Base-by-base conservation (phyloP, 306 rosid species). In the Macrotyloma uniflorum region DNA sequence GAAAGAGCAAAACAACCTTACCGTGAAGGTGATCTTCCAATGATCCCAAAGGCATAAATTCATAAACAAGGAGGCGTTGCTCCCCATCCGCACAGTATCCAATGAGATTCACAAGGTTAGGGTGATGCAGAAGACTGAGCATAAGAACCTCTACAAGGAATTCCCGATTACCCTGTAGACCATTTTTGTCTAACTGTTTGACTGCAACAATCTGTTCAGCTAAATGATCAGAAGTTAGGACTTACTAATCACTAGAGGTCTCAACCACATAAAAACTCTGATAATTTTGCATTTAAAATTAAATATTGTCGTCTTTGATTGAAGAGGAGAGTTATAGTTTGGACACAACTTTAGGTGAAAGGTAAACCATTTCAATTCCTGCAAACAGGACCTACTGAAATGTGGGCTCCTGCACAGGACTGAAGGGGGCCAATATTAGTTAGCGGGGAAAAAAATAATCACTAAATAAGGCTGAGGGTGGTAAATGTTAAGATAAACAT, bases 71-170 rank as follows among this genome's bases (percentile, higher is more conserved):
- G 73, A 93, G 98, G 75, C 98, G 92, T 67, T 93, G 98, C 70
- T 93, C 98, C 38, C 98, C 98, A 83, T 93, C 98, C 20, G 96
- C 98, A 85, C 98, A 93, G 53, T 93, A 91, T 38, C 98, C 98
- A 81, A 93, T 93, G 80, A 93, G 87, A 86, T 83, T 93, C 78
- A 93, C 94, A 20, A 93, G 86, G 73, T 93, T 93, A 26, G 89
- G 89, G 79, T 91, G 96, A 84, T 93, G 98, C 49, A 93, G 86
- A 77, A 93, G 98, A 83, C 98, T 93, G 67, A 93, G 96, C 98
- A 93, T 93, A 79, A 93, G 96, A 76, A 93, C 98, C 84, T 93
- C 98, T 58, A 93, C 98, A 20, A 93, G 85, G 87, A 93, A 93
- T 74, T 93, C 98, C 51, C 98, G 80, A 75, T 91, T 93, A 45